phyloP scores from a whole-genome alignment of 352 stramenopile genomes.

The Thalassiosira exigua region DNA sequence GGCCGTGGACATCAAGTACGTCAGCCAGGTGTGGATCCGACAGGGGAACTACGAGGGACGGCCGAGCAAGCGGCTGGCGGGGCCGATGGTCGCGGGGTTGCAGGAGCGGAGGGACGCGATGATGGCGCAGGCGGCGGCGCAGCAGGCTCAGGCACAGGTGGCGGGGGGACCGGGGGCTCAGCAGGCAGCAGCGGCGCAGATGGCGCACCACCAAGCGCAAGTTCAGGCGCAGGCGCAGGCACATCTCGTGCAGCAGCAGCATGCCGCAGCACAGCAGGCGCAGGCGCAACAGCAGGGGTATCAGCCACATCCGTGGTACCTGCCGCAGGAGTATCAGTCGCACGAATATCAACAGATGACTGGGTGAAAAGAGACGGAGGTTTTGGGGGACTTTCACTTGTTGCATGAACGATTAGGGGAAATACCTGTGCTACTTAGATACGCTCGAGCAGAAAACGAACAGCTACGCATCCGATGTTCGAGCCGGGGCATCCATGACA shows the following conservation, averaged over 20 bases:
- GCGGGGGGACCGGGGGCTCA: conserved; percentile 9
- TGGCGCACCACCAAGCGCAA: not conserved
- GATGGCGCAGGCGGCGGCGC: conserved; percentile 20
- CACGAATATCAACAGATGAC: conserved; percentile 21
- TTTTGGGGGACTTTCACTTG: conserved; percentile 3
- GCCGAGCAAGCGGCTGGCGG: conserved; percentile 70
- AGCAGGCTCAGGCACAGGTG: conserved; percentile 3
- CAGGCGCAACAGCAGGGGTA: conserved; percentile 23
- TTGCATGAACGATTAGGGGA: not conserved
- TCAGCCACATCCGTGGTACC: conserved; percentile 4
- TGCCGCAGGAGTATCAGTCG: conserved; percentile 22
- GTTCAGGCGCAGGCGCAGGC: conserved; percentile 10
- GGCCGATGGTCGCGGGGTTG: conserved; percentile 63
- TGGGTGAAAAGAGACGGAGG: not conserved
- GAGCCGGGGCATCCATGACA: no score
- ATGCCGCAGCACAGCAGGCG: conserved; percentile 4
- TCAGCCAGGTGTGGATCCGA: conserved; percentile 88
- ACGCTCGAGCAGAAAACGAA: no score
- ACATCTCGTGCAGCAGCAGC: conserved; percentile 13
- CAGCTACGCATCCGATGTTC: no score
- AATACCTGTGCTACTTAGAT: not conserved
- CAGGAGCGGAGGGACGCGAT: conserved; percentile 42
- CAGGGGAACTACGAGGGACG: conserved; percentile 79
- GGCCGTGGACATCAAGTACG: conserved; percentile 80
- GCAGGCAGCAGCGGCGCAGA: conserved; percentile 12